Base-by-base conservation (phyloP, 2,329 filamentous ascomycete species). In the Colletotrichum tofieldiae region DNA sequence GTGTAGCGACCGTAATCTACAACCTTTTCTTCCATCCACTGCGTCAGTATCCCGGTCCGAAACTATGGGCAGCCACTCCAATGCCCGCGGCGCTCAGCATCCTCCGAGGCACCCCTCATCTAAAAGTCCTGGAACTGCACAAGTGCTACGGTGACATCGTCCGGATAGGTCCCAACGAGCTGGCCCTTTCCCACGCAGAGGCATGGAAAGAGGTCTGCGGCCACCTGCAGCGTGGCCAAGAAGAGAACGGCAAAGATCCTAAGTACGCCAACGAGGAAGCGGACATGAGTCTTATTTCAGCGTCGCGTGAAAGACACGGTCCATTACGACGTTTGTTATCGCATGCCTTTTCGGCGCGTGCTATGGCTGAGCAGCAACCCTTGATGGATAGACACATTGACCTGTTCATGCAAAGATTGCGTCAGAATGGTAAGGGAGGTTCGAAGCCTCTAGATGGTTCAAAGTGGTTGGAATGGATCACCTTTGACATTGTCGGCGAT, bases 141-240 rank as follows among this genome's bases (percentile, higher is more conserved):
- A 65, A 76, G 20, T 16, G 58, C 1, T 79, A 80, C 58, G 78
- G 78, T 5, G 73, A 76, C 29, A 78, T 86, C 0, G 79, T 87
- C 12, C 81, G 85, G 1, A 76, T 83, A 3, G 79, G 76, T 0
- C 84, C 85, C 0, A 79, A 81, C 45, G 76, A 81, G 39, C 77
- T 87, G 3, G 79, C 81, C 1, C 85, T 84, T 66, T 80, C 78
- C 18, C 77, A 78, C 6, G 41, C 77, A 1, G 61, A 76, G 12
- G 81, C 79, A 1, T 85, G 81, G 81, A 81, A 81, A 63, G 82
- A 84, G 9, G 85, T 86, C 29, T 84, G 84, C 64, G 81, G 80
- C 39, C 65, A 68, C 39, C 39, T 68, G n/a, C 63, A 68, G 59
- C 58, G 58, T 47, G 49, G 39, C 20, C 59, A 62, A 35, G 59